A percentile compares a stretch with the other conserved stretches of the same genome.
Evolutionary conservation across 2,329 filamentous ascomycete genomes (phyloP).

Genomic region (Thelonectria blattea): DNA sequence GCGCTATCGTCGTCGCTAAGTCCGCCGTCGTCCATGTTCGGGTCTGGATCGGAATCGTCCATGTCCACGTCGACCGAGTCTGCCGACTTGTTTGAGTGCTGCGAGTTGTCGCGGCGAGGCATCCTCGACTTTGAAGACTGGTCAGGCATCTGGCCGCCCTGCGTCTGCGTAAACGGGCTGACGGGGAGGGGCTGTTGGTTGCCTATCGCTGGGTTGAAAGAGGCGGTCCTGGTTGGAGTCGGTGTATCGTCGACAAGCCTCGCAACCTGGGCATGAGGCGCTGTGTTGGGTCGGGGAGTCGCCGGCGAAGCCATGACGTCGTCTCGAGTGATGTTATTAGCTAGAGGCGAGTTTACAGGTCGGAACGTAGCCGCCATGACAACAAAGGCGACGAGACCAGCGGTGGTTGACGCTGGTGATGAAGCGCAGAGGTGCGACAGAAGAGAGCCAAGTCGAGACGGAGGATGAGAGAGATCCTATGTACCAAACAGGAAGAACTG

Average conservation of each 20-base stretch:
- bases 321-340: slow-evolving; percentile 42
- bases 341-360: slow-evolving; percentile 53
- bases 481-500: slow-evolving; percentile 15
- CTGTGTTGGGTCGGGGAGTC: slow-evolving; percentile 46
- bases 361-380: slow-evolving; percentile 57
- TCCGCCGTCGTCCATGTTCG: slow-evolving; percentile 54
- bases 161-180: slow-evolving; percentile 55
- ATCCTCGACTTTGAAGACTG: slow-evolving; percentile 49
- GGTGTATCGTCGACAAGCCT: slow-evolving; percentile 52
- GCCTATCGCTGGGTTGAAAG: slow-evolving; percentile 51
- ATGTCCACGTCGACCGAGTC: slow-evolving; percentile 76
- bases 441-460: slow-evolving; percentile 9
- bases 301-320: slow-evolving; percentile 46
- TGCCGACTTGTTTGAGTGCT: slow-evolving; percentile 64
- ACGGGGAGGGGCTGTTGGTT: slow-evolving; percentile 61
- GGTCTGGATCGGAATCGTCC: slow-evolving; percentile 75
- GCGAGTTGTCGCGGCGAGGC: slow-evolving; percentile 57
- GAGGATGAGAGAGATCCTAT: slow-evolving; percentile 22
- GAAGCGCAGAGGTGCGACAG: slow-evolving; percentile 10
- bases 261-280: slow-evolving; percentile 40
- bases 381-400: slow-evolving; percentile 17
- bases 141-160: slow-evolving; percentile 55
- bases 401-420: slow-evolving; percentile 17
- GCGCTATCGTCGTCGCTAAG: slow-evolving; percentile 71
- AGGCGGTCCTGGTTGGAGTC: slow-evolving; percentile 70